These are phyloP conservation scores for Rhododendron griersonianum DNA, from an alignment of 148 eudicot genomes.

Conservation along the genomic window DNA sequence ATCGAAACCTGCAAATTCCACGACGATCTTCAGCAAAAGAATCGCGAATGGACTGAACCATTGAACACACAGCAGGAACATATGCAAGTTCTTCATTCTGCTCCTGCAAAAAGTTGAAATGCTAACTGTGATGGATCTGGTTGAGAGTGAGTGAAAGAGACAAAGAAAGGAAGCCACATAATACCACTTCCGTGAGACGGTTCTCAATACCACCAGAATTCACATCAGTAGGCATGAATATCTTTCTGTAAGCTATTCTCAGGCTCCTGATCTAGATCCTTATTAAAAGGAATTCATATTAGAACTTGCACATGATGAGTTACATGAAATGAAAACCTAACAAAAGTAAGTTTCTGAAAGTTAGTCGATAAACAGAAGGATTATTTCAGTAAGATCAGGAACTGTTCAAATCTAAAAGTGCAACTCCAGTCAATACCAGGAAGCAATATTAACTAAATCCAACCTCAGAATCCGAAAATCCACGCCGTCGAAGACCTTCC, in stretches of 20 bases:
- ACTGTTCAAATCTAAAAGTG: not conserved
- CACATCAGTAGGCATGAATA: constrained; percentile 64
- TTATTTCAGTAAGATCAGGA: not conserved
- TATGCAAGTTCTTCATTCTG: constrained; percentile 57
- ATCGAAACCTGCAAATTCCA: constrained; percentile 84
- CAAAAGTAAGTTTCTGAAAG: not conserved
- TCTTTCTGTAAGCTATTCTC: constrained; percentile 80
- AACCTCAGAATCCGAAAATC: constrained; percentile 77
- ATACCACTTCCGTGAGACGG: constrained; percentile 79
- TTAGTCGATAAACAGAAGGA: not conserved
- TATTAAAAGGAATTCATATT: constrained; percentile 9
- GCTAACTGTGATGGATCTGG: not conserved
- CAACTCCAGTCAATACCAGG: not conserved
- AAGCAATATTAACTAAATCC: constrained; percentile 12
- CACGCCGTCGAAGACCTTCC: constrained; percentile 83
- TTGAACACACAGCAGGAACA: constrained; percentile 54
- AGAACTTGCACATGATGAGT: constrained; percentile 8
- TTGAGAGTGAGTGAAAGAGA: constrained; percentile 3
- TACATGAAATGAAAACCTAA: not conserved
- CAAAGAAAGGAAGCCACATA: not conserved
- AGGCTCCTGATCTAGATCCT: constrained; percentile 68
- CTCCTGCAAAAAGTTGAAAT: constrained; percentile 40
- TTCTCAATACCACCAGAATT: constrained; percentile 56
- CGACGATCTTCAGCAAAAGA: constrained; percentile 80
- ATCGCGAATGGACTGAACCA: constrained; percentile 74